Base-by-base conservation (phyloP, 2,329 filamentous ascomycete genomes). In the Fusarium camptoceras region DNA sequence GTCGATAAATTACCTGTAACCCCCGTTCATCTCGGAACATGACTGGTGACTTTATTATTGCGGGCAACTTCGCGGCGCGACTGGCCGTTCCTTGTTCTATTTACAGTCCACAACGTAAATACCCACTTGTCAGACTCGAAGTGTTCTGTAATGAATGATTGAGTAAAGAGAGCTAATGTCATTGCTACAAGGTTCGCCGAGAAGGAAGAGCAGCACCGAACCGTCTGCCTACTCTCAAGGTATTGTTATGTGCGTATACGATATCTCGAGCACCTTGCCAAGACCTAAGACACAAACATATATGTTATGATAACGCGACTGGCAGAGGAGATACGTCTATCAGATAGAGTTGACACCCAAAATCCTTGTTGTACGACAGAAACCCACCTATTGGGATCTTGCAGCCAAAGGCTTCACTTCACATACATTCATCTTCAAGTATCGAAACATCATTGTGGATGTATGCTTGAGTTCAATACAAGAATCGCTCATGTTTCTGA, bases 1-100 rank as follows among this genome's bases (percentile, higher is more conserved):
- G 34, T 53, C 24, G 10, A 42, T 28, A 27, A 39, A 53, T 53
- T 53, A 28, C 14, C n/a, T 37, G 34, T n/a, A 18, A 24, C 49
- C 48, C 31, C 34, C 49, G 49, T 53, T 53, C 49, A 53, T 53
- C 34, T 53, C 49, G 49, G 49, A 53, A 53, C 49, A 42, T 41
- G 42, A 16, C 31, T 53, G 49, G 24, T n/a, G 49, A 41, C 7
- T 41, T 41, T 53, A 22, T 41, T 53, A 42, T 53, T 27, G n/a
- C 34, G 12, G 49, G 49, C 34, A 53, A 53, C 31, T 43, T 53
- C 49, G 24, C 49, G 49, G 49, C 49, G 34, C 34, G 49, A 53
- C 49, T 53, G 31, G 25, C 22, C 12, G 49, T 51, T 24, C 48
- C 31, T 53, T 53, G 49, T 53, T 53, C 34, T 53, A 53, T 53